phyloP scores from a whole-genome alignment of 225 moss, liverwort and hornwort species.

The Neckera pumila region DNA sequence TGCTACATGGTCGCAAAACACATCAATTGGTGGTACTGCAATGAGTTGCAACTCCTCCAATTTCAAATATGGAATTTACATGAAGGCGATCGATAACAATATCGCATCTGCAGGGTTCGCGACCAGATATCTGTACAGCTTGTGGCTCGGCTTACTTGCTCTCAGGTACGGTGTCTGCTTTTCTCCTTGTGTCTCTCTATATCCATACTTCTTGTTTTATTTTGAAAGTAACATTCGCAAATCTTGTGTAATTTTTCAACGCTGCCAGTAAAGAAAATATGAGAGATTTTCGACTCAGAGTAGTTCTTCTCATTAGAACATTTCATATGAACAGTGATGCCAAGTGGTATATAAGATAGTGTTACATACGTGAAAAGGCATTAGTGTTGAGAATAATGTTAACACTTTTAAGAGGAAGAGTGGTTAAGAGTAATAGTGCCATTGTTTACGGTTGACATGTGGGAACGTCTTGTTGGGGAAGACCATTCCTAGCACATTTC shows the following conservation, averaged over 20 bases:
- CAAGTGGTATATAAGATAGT: neutral
- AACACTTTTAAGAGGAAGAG: neutral
- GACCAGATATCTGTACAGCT: conserved; percentile 70
- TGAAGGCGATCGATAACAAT: conserved; percentile 9
- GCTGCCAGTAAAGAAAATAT: neutral
- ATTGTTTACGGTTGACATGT: neutral
- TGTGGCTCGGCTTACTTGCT: conserved; percentile 82
- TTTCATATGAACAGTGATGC: neutral
- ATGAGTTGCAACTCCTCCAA: neutral
- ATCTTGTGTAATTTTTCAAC: neutral
- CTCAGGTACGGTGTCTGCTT: conserved; percentile 32
- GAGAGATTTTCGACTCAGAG: neutral
- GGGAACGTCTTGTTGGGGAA: neutral
- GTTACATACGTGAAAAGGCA: neutral
- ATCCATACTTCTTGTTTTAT: neutral
- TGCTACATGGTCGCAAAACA: neutral
- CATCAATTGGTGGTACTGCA: neutral
- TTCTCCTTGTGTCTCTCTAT: neutral
- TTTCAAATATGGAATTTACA: conserved; percentile 58
- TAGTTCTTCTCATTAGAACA: neutral
- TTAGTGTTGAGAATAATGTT: neutral
- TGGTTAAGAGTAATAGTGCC: neutral
- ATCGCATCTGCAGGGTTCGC: conserved; percentile 43
- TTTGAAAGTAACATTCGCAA: neutral
- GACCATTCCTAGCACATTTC: neutral